Evolutionary conservation across 306 rosid species (phyloP).

Genomic region (Pachyrhizus erosus): DNA sequence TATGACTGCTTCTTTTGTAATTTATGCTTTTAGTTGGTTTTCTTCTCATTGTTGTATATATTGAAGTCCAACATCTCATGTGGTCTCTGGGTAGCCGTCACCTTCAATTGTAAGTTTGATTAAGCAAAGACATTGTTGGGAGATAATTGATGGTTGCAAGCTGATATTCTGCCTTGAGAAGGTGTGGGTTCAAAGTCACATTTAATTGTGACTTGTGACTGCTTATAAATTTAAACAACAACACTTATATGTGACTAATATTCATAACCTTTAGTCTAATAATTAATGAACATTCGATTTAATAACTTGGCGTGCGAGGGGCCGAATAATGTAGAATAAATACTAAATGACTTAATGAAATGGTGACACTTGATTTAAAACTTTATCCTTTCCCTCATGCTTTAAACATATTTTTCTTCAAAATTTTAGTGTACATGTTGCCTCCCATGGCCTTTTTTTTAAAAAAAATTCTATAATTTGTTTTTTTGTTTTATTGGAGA

Average conservation of each 20-base stretch:
- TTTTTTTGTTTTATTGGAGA: no score
- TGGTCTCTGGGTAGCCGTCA: neutral
- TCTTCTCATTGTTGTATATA: neutral
- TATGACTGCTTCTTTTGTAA: neutral
- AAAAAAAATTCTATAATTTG: no score
- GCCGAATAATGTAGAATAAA: neutral
- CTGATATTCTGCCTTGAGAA: neutral
- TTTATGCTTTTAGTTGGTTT: neutral
- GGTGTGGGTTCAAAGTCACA: neutral
- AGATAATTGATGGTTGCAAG: neutral
- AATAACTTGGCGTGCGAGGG: neutral
- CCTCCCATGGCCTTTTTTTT: no score
- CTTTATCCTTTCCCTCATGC: neutral
- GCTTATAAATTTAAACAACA: neutral
- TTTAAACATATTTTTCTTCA: neutral
- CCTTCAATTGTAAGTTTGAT: neutral
- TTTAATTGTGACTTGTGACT: neutral
- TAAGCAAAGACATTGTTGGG: neutral
- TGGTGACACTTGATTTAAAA: neutral
- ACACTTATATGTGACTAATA: neutral
- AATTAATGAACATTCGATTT: neutral
- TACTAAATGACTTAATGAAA: neutral
- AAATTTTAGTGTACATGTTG: no score
- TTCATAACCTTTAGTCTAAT: neutral
- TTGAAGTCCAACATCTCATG: conserved; percentile 7